phyloP scores from a whole-genome alignment of 192 early-diverging fungal species.

The Anaeromyces robustus region DNA sequence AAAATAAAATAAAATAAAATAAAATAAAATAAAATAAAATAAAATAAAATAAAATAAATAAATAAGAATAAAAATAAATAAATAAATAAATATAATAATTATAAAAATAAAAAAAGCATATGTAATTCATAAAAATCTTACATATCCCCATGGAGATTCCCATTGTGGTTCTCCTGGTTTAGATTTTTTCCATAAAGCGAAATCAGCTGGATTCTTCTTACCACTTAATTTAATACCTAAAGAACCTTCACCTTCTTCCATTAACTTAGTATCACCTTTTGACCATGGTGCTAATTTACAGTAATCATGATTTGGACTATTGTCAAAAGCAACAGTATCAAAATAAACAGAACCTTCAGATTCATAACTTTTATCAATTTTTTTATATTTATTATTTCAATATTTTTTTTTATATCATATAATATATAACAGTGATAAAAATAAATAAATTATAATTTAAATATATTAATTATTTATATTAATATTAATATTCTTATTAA shows the following conservation, averaged over 20 bases:
- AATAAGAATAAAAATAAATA: too few species aligned
- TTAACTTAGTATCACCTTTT: constrained; percentile 56
- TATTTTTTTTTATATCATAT: too few species aligned
- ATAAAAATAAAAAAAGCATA: too few species aligned
- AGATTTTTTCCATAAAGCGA: constrained; percentile 90
- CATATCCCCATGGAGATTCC: constrained; percentile 74
- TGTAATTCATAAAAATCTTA: too few species aligned
- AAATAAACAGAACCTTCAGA: constrained; percentile 87
- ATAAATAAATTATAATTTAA: too few species aligned
- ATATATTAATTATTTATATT: background rate
- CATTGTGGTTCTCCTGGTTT: constrained; percentile 90
- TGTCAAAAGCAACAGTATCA: constrained; percentile 71
- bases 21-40: background rate
- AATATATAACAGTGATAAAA: too few species aligned
- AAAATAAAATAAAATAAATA: background rate
- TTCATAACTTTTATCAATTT: constrained; percentile 40
- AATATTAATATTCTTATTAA: too few species aligned
- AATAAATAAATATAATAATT: too few species aligned
- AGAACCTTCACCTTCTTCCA: constrained; percentile 85
- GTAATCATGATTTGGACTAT: constrained; percentile 69
- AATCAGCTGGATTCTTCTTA: constrained; percentile 64
- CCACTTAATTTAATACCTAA: constrained; percentile 47
- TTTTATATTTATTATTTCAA: background rate
- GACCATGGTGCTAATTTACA: constrained; percentile 88
- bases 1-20: constrained; percentile 1